These are phyloP conservation scores for Suillus clintonianus DNA, from an alignment of 768 basidiomycete species.

Conservation along the genomic window DNA sequence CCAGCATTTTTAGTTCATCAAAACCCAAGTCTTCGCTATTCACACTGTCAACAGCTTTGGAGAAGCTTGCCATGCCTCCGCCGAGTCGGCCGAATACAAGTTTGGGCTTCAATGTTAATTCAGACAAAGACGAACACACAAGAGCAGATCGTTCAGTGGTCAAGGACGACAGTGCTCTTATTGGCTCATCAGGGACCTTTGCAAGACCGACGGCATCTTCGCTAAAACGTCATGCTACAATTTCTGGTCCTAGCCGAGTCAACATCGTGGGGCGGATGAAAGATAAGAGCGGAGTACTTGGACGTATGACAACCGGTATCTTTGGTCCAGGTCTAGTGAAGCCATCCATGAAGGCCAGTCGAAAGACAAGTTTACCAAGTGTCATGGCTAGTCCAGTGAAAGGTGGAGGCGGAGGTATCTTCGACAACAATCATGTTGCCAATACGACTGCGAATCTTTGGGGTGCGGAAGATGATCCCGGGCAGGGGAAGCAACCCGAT, in stretches of 20 bases:
- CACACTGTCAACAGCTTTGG: constrained; percentile 65
- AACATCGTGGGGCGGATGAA: constrained; percentile 1
- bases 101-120: constrained; percentile 51
- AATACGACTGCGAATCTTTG: neutral
- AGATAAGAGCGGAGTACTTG: neutral
- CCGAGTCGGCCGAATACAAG: constrained; percentile 70
- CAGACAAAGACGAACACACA: constrained; percentile 13
- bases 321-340: constrained; percentile 22
- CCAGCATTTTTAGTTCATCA: constrained; percentile 3
- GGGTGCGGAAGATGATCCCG: constrained; percentile 3
- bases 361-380: constrained; percentile 44
- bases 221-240: constrained; percentile 26
- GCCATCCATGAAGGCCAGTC: constrained; percentile 34
- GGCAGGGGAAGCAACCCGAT: constrained; percentile 2
- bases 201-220: constrained; percentile 33
- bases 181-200: constrained; percentile 14
- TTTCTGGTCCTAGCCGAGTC: constrained; percentile 7
- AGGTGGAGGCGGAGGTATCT: constrained; percentile 19
- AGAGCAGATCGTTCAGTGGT: constrained; percentile 13
- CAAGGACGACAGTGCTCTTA: constrained; percentile 23
- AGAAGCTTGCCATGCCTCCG: constrained; percentile 67
- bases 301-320: constrained; percentile 18
- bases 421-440: neutral
- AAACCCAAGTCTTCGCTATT: constrained; percentile 48
- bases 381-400: constrained; percentile 52